Conservation (phyloP, 768 basidiomycete genomes). For the Lepiota subincarnata region DNA sequence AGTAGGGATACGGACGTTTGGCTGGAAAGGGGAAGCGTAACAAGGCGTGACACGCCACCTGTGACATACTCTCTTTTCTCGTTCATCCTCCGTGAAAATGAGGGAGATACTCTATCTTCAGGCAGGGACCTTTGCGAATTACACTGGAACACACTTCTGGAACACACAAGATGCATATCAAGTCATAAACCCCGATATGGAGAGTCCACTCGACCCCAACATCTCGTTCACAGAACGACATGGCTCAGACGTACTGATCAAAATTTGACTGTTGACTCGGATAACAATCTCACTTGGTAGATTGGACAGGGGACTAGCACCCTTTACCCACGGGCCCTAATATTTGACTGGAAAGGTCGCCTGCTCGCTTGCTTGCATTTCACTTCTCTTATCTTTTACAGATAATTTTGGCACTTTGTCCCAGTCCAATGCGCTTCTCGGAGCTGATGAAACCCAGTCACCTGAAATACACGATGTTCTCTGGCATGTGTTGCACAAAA, state of each 20-base stretch:
- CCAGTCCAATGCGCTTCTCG: slow-evolving; percentile 35
- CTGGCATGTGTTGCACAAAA: slow-evolving; percentile 3
- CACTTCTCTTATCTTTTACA: slow-evolving; percentile 23
- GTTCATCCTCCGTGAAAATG: slow-evolving; percentile 36
- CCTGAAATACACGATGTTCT: slow-evolving; percentile 14
- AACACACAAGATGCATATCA: slow-evolving; percentile 75
- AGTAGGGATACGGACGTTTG: no score
- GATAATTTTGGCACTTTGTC: slow-evolving; percentile 65
- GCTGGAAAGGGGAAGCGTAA: no score
- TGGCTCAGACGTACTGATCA: neutral
- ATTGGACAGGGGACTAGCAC: slow-evolving; percentile 38
- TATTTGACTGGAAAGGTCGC: slow-evolving; percentile 65
- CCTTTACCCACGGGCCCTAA: slow-evolving; percentile 59
- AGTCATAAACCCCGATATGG: slow-evolving; percentile 40
- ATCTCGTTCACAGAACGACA: slow-evolving; percentile 65
- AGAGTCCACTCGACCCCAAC: slow-evolving; percentile 42
- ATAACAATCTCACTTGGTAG: neutral
- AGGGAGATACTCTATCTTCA: slow-evolving; percentile 79
- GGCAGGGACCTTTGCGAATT: slow-evolving; percentile 64
- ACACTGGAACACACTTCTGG: slow-evolving; percentile 76
- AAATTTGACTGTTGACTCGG: neutral
- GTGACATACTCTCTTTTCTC: neutral
- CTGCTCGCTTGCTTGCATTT: slow-evolving; percentile 1
- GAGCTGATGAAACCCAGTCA: slow-evolving; percentile 18
- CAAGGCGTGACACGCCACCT: neutral